A percentile compares a stretch with the other conserved stretches of the same genome.
Evolutionary conservation across 352 stramenopile species (phyloP).

Genomic region (Pythium volutum): DNA sequence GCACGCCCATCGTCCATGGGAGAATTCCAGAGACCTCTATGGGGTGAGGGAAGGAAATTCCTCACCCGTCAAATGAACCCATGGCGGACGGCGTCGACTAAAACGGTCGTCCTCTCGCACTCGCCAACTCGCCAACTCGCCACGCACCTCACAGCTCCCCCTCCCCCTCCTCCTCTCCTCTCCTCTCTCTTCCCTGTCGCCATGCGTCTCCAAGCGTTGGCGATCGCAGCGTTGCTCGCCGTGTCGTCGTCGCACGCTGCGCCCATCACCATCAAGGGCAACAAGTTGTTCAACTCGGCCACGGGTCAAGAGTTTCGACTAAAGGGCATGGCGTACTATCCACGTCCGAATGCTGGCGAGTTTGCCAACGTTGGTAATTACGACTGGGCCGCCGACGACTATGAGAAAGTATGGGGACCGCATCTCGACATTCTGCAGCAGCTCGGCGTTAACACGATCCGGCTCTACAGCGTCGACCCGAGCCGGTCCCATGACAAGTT

Average conservation of each 20-base stretch:
- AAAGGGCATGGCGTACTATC: conserved; percentile 40
- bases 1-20: too few relatives aligned
- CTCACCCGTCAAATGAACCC: neutral
- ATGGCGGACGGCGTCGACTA: neutral
- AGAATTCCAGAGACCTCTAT: too few relatives aligned
- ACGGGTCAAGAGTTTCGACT: conserved; percentile 40
- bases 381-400: conserved; percentile 35
- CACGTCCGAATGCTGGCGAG: conserved; percentile 29
- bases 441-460: conserved; percentile 35
- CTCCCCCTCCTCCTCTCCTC: neutral
- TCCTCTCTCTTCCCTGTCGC: neutral
- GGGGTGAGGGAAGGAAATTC: too few relatives aligned
- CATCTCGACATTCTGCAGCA: conserved; percentile 32
- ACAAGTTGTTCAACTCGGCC: conserved; percentile 62
- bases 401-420: conserved; percentile 28
- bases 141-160: neutral
- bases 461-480: conserved; percentile 37
- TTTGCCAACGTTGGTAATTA: conserved; percentile 27
- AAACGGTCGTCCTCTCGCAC: neutral
- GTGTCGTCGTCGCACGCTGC: neutral
- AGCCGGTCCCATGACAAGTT: conserved; percentile 35
- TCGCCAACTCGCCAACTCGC: conserved; percentile 9
- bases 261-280: conserved; percentile 37
- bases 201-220: conserved; percentile 1
- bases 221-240: neutral